Conservation (phyloP, 202 grass and related monocot genomes). For the Schoenoplectus triqueter region DNA sequence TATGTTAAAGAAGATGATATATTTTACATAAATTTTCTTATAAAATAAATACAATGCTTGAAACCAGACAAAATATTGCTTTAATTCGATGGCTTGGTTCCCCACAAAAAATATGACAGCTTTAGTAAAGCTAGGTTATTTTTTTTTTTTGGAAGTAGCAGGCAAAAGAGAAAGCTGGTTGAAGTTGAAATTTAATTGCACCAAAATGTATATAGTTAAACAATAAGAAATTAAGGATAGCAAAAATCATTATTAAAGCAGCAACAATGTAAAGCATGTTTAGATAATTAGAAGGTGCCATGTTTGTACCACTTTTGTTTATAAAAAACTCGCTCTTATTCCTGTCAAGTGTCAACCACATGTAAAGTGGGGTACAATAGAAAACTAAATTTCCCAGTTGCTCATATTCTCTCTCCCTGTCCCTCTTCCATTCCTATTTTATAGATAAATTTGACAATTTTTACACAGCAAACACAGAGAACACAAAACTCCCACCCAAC, state of each 20-base stretch:
- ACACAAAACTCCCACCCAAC: too few species aligned
- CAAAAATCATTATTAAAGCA: not conserved
- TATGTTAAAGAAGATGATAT: constrained; percentile 31
- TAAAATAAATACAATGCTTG: not conserved
- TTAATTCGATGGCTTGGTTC: not conserved
- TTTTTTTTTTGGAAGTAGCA: too few species aligned
- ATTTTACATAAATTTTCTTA: constrained; percentile 3
- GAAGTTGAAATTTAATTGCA: not conserved
- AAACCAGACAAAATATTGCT: not conserved
- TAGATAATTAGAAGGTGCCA: not conserved
- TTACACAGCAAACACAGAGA: too few species aligned
- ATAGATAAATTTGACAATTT: too few species aligned
- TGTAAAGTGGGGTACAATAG: not conserved
- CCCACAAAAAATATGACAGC: not conserved
- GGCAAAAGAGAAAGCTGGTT: too few species aligned
- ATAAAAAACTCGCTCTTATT: not conserved
- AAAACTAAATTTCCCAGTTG: constrained; percentile 15
- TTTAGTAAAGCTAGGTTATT: not conserved
- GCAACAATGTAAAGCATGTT: not conserved
- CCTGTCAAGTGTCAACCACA: not conserved
- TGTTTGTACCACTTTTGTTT: constrained; percentile 3
- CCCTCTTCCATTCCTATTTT: not conserved
- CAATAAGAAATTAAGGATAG: constrained; percentile 1
- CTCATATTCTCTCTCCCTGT: not conserved
- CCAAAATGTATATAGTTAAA: not conserved